phyloP scores from a whole-genome alignment of 2,329 filamentous ascomycete genomes.

The Juglanconis juglandina region DNA sequence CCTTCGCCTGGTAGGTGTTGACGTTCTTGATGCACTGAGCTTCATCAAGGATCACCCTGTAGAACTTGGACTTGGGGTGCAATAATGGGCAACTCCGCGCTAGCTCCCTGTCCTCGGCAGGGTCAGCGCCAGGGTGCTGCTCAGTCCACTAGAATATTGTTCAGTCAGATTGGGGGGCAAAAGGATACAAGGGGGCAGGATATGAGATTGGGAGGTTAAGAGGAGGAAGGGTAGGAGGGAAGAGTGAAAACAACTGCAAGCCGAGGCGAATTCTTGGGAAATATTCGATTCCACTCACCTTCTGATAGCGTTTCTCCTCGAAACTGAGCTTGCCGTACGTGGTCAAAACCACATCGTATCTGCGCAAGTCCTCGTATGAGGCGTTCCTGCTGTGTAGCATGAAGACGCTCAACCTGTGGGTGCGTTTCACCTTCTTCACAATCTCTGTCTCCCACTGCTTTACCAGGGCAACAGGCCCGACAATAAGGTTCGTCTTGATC shows the following conservation, averaged over 20 bases:
- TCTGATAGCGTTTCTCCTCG: conserved; percentile 62
- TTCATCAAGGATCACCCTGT: conserved; percentile 73
- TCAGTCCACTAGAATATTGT: conserved; percentile 37
- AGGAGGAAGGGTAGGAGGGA: not conserved
- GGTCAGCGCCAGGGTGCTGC: conserved; percentile 39
- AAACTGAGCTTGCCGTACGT: conserved; percentile 70
- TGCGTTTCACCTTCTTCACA: conserved; percentile 59
- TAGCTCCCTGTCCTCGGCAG: conserved; percentile 31
- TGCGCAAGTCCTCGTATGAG: conserved; percentile 58
- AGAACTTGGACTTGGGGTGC: conserved; percentile 58
- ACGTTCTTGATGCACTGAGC: conserved; percentile 79
- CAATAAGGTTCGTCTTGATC: conserved; percentile 72
- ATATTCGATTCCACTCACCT: not conserved
- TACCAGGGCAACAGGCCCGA: conserved; percentile 76
- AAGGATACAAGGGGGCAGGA: not conserved
- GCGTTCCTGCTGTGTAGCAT: conserved; percentile 66
- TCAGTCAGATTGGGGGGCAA: not conserved
- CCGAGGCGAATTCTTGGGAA: not conserved
- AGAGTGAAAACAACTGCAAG: not conserved
- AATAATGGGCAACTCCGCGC: conserved; percentile 52
- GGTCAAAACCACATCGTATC: conserved; percentile 72
- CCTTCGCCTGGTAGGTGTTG: conserved; percentile 58
- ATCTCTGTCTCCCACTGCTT: conserved; percentile 86
- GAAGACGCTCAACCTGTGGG: conserved; percentile 60
- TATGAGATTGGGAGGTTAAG: not conserved